Evolutionary conservation across 768 basidiomycete genomes (phyloP), one percentile per base, ranked within the genome.

Genomic region (Tubosaeta sp.): DNA sequence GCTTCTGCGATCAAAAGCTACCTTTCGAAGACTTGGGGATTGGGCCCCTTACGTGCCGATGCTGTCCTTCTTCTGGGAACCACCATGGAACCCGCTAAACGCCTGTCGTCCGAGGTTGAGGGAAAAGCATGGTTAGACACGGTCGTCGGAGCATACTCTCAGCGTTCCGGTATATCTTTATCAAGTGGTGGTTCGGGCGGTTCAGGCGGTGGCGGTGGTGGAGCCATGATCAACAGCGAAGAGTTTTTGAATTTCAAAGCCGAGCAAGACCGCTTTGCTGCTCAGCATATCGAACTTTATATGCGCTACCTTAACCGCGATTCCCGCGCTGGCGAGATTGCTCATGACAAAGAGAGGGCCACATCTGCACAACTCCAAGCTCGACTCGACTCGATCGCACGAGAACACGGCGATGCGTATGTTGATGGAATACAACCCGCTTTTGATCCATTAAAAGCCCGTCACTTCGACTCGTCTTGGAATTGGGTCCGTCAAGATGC

Each of bases 401-500:
- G 82, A 55, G 96, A 99, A 65, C 96, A 99, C 58, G 96, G 96
- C 25, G 94, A 98, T 50, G 68, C 77, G 0, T 99, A 99, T 71
- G 76, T 98, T 53, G 87, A 94, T 29, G 96, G 96, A 39, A 94
- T 98, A 54, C 89, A 94, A 63, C 96, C 96, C 10, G 78, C 82
- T 51, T 99, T 99, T 70, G 91, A 95, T 63, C 86, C 90, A 3
- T 77, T 97, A 62, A 98, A 99, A 71, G 96, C 94, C 12, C 90
- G 96, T 41, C 94, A 87, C 66, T 98, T 99, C 76, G 94, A 98
- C 67, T 98, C 95, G 2, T 93, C 89, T 6, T 99, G 95, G 96
- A 99, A 99, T 66, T 99, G 96, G 96, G 95, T 88, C 40, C 86
- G 95, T 53, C 96, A 99, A 73, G 94, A 96, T 55, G 92, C 94